phyloP scores from a whole-genome alignment of 2,329 filamentous ascomycete genomes.

The Verticillium dahliae region DNA sequence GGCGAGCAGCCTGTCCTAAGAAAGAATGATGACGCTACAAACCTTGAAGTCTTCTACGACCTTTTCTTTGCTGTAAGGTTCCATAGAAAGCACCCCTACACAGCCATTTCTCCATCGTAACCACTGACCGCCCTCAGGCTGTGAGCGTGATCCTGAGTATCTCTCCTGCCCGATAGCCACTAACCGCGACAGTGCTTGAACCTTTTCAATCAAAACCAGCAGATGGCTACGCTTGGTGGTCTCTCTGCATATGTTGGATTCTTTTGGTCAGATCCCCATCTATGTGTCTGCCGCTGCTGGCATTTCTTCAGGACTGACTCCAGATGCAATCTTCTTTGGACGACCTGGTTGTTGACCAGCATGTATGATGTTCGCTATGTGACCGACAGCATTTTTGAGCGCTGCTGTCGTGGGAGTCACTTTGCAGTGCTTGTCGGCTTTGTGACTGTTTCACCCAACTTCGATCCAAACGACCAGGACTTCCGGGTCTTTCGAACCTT shows the following conservation, averaged over 20 bases:
- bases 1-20: constrained; percentile 24
- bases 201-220: not conserved
- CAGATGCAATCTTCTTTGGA: constrained; percentile 46
- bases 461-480: constrained; percentile 30
- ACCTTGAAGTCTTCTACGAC: constrained; percentile 30
- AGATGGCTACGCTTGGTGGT: not conserved
- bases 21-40: not conserved
- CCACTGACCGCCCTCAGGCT: not conserved
- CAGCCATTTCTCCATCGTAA: not conserved
- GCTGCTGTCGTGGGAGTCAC: constrained; percentile 50
- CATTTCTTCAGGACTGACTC: not conserved
- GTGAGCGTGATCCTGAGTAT: constrained; percentile 13
- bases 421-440: constrained; percentile 61
- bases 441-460: constrained; percentile 49
- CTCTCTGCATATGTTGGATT: constrained; percentile 23
- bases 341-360: constrained; percentile 60
- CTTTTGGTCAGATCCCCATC: constrained; percentile 19
- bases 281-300: not conserved
- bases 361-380: constrained; percentile 62
- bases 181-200: not conserved
- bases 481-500: constrained; percentile 31
- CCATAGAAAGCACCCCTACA: not conserved
- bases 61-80: constrained; percentile 23
- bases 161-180: not conserved
- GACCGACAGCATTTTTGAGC: constrained; percentile 56